phyloP scores from a whole-genome alignment of 2,329 filamentous ascomycete genomes.

The Colletotrichum scovillei region DNA sequence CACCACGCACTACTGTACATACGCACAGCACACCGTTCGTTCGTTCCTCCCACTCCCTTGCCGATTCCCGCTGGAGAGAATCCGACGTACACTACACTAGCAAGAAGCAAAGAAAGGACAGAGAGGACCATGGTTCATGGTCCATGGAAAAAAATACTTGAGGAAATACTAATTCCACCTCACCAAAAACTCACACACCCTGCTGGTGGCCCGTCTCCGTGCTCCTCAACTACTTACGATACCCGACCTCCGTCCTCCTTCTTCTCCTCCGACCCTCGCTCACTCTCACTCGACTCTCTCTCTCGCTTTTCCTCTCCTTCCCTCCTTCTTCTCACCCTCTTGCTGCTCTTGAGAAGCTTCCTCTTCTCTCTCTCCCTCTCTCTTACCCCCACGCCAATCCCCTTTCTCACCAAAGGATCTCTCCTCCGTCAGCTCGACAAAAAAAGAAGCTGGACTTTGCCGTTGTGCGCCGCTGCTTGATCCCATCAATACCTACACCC shows the following conservation, averaged over 20 bases:
- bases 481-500: not conserved
- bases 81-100: not conserved
- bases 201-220: not conserved
- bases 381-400: not conserved
- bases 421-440: conserved; percentile 21
- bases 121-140: not conserved
- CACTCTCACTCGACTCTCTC: conserved; percentile 27
- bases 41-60: conserved; percentile 25
- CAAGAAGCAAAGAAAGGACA: not conserved
- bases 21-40: conserved; percentile 16
- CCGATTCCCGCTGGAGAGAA: conserved; percentile 31
- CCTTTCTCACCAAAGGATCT: conserved; percentile 7
- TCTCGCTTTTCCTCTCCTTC: conserved; percentile 16
- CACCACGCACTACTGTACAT: not conserved
- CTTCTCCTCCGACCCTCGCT: conserved; percentile 29
- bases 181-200: conserved; percentile 13
- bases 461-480: conserved; percentile 19
- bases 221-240: conserved; percentile 36
- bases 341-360: conserved; percentile 7
- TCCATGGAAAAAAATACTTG: not conserved
- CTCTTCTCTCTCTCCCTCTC: not conserved
- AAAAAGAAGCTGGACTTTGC: conserved; percentile 33
- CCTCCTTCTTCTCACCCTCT: conserved; percentile 17
- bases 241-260: conserved; percentile 27
- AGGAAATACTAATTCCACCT: not conserved